Percentiles rank a stretch among this genome's conserved stretches.
phyloP scores from a whole-genome alignment of 1,139 yeast genomes.

The Taphrina sp. region DNA sequence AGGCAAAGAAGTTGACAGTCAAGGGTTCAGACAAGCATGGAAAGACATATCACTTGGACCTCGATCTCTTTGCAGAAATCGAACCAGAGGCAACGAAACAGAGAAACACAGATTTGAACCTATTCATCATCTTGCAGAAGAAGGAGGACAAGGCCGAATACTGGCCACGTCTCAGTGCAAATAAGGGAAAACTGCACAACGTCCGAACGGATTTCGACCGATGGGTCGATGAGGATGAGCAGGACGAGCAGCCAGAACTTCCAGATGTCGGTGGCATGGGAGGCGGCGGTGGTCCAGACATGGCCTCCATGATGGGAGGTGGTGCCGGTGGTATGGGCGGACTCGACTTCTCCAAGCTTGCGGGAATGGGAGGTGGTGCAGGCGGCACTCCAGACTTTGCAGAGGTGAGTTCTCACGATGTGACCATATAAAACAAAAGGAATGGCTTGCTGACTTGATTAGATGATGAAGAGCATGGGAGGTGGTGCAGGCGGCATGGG shows the following conservation, averaged over 20 bases:
- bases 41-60: conserved; percentile 39
- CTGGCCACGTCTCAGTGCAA: conserved; percentile 90
- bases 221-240: conserved; percentile 97
- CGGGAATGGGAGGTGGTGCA: conserved; percentile 31
- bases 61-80: conserved; percentile 49
- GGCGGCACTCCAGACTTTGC: conserved; percentile 36
- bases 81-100: conserved; percentile 54
- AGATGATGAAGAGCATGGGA: conserved; percentile 26
- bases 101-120: conserved; percentile 68
- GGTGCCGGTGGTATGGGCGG: conserved; percentile 41
- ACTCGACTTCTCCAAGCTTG: conserved; percentile 39
- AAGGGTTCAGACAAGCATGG: conserved; percentile 55
- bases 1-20: conserved; percentile 58
- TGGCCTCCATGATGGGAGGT: conserved; percentile 34
- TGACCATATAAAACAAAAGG: too few species aligned
- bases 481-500: conserved; percentile 23
- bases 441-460: too few species aligned
- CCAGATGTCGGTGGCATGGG: conserved; percentile 41
- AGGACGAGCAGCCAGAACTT: conserved; percentile 50
- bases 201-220: conserved; percentile 91
- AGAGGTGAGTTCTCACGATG: conserved; percentile 7
- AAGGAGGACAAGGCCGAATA: conserved; percentile 64
- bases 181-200: conserved; percentile 65
- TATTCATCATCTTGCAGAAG: conserved; percentile 70
- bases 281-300: conserved; percentile 42